A percentile compares a stretch with the other conserved stretches of the same genome.
These are phyloP conservation scores for Solanum piurae DNA, from an alignment of 257 asterid genomes.

Conservation along the genomic window DNA sequence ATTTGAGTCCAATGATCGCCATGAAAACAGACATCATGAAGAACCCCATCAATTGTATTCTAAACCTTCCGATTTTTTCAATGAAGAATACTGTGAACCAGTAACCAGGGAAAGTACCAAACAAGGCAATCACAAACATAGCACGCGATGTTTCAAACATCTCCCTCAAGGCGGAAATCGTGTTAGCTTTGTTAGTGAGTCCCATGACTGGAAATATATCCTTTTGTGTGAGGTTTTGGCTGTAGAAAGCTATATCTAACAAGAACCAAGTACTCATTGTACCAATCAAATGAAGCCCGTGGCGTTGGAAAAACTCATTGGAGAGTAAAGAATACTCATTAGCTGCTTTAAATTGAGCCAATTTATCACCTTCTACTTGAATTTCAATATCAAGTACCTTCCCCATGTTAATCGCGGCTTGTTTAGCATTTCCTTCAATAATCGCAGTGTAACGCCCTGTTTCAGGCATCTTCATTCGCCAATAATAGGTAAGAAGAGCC, in stretches of 20 bases:
- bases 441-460: constrained; percentile 52
- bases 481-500: constrained; percentile 39
- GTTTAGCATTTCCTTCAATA: constrained; percentile 39
- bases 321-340: constrained; percentile 28
- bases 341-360: not conserved
- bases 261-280: constrained; percentile 40
- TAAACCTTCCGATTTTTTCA: constrained; percentile 33
- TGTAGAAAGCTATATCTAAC: constrained; percentile 43
- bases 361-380: constrained; percentile 18
- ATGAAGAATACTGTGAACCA: constrained; percentile 47
- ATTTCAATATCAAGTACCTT: constrained; percentile 37
- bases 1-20: constrained; percentile 42
- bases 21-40: constrained; percentile 56
- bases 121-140: constrained; percentile 36
- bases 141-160: constrained; percentile 34
- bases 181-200: constrained; percentile 29
- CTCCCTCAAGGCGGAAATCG: constrained; percentile 34
- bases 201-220: constrained; percentile 36
- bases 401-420: constrained; percentile 42
- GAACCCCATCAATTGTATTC: constrained; percentile 43
- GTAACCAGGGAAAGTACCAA: constrained; percentile 46
- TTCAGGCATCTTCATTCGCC: constrained; percentile 69
- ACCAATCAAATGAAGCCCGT: constrained; percentile 39
- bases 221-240: constrained; percentile 42
- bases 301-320: constrained; percentile 15